Conservation (phyloP, 495 filamentous ascomycete genomes). For the Aspergillus haitiensis region DNA sequence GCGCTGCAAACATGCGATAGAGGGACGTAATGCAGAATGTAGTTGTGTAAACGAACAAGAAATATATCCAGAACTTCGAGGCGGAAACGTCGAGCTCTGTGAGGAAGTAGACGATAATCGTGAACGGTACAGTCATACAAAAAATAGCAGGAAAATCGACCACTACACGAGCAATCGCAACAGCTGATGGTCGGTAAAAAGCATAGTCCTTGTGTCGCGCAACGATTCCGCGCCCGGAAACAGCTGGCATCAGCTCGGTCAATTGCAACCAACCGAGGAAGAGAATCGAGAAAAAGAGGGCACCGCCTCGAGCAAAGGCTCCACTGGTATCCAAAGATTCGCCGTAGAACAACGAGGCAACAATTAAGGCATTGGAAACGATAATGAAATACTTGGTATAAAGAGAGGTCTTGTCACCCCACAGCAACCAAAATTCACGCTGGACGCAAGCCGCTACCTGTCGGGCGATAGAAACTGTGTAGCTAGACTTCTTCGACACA, state of each 20-base stretch:
- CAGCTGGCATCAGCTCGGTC: slow-evolving; percentile 68
- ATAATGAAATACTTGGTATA: slow-evolving; percentile 80
- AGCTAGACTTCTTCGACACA: slow-evolving; percentile 66
- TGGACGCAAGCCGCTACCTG: slow-evolving; percentile 70
- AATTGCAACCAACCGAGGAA: slow-evolving; percentile 77
- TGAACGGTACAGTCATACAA: slow-evolving; percentile 62
- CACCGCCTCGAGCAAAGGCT: slow-evolving; percentile 67
- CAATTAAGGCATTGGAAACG: slow-evolving; percentile 70
- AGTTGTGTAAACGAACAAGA: slow-evolving; percentile 67
- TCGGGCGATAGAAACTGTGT: slow-evolving; percentile 67
- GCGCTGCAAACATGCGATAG: slow-evolving; percentile 74
- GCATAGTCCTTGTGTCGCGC: slow-evolving; percentile 68
- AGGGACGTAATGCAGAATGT: slow-evolving; percentile 67
- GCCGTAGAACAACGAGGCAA: slow-evolving; percentile 71
- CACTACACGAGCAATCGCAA: slow-evolving; percentile 65
- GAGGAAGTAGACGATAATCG: slow-evolving; percentile 70
- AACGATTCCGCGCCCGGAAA: slow-evolving; percentile 62
- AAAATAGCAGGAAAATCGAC: slow-evolving; percentile 68
- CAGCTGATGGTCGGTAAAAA: slow-evolving; percentile 77
- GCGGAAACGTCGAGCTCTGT: slow-evolving; percentile 60
- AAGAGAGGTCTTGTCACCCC: slow-evolving; percentile 69
- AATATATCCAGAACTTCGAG: slow-evolving; percentile 73
- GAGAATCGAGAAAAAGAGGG: slow-evolving; percentile 70
- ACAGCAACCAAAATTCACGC: slow-evolving; percentile 74
- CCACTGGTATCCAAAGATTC: slow-evolving; percentile 63